Evolutionary conservation across 1,284 basidiomycete species (phyloP), one percentile per base, ranked within the genome.

Genomic region (Microbotryomycetes sp.): DNA sequence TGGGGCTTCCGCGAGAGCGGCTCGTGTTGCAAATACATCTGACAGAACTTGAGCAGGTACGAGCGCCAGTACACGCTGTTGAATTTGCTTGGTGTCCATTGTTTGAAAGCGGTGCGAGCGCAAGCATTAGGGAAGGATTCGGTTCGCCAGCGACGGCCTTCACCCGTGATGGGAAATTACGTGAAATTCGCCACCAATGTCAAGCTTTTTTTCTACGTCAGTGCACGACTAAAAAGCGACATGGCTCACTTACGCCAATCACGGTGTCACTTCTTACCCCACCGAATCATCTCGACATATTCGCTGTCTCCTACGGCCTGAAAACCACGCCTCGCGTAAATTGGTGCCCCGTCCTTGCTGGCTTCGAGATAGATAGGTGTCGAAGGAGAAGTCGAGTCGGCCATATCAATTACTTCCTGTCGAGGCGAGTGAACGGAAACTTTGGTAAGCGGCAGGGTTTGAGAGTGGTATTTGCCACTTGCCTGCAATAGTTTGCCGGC

Each of bases 311-410:
- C 64, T 14, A 54, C 53, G 7, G 47, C 55, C 14, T n/a, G 22
- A 45, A 66, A 66, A 2, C 61, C 61, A 46, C 59, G 26, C 47
- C 63, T 66, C 29, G 30, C 30, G 36, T 66, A 66, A 36, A 66
- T 6, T 23, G 46, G 53, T 15, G 42, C 30, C 12, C 65, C 65
- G 3, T 46, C 32, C 29, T 55, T 49, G 28, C 59, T 57, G 0
- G 62, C 65, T 23, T 66, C 65, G 51, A 66, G 59, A 47, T 57
- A 66, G 51, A 66, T 64, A 1, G 65, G 59, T 5, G 48, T 48
- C 2, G 59, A n/a, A 3, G 62, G 53, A 5, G 22, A 30, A 3
- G 50, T n/a, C 7, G 31, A 2, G 36, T 66, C 65, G 49, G 59
- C 58, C 6, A 54, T 30, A 49, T 60, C 48, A 50, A 63, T 51